Conservation (phyloP, 257 asterid species). For the Fraxinus pennsylvanica region DNA sequence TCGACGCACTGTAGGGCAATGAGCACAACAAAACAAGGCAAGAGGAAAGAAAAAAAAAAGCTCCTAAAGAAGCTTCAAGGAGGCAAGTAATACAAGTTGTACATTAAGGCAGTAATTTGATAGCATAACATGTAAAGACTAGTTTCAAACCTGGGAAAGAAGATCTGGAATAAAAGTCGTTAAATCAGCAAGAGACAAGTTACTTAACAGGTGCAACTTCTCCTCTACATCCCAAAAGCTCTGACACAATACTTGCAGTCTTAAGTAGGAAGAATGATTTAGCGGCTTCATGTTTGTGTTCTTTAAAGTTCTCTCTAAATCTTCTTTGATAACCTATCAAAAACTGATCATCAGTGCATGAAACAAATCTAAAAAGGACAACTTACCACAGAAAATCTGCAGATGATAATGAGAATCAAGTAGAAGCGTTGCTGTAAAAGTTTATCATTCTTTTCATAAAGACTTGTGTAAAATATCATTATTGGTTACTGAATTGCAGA, state of each 20-base stretch:
- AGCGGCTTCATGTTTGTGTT: constrained; percentile 97
- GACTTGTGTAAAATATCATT: neutral
- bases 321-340: constrained; percentile 88
- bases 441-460: neutral
- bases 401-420: constrained; percentile 21
- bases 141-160: constrained; percentile 75
- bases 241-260: constrained; percentile 85
- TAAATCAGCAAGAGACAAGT: constrained; percentile 70
- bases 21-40: neutral
- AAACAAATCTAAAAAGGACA: constrained; percentile 15
- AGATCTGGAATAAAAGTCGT: constrained; percentile 73
- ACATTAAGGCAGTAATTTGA: neutral
- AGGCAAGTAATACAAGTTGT: neutral
- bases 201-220: constrained; percentile 67
- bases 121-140: neutral
- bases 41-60: neutral
- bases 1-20: neutral
- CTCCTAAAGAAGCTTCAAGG: neutral
- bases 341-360: constrained; percentile 32
- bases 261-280: constrained; percentile 78
- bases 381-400: constrained; percentile 15
- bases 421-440: neutral
- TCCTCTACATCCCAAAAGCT: constrained; percentile 93
- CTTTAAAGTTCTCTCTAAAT: constrained; percentile 80
- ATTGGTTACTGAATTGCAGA: constrained; percentile 4